These are phyloP conservation scores for Triticum turgidum DNA, from an alignment of 176 grass and related monocot species.

Conservation along the genomic window DNA sequence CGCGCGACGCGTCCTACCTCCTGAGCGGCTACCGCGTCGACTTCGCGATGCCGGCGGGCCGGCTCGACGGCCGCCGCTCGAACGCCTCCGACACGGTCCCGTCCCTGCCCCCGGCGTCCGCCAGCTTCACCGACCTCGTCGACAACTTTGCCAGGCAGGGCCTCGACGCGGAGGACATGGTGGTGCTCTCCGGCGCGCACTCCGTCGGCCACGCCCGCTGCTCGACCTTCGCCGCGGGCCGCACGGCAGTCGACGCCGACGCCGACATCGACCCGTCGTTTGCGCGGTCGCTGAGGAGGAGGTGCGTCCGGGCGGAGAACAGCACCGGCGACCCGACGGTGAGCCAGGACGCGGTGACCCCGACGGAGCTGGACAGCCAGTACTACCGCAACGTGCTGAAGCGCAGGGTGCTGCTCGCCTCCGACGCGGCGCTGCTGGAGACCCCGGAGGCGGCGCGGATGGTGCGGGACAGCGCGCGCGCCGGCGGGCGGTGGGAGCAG, in stretches of 20 bases:
- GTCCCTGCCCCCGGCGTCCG: conserved; percentile 7
- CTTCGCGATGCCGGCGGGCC: conserved; percentile 33
- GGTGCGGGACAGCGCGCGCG: conserved; percentile 15
- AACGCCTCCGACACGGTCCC: background rate
- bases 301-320: background rate
- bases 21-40: conserved; percentile 1
- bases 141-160: conserved; percentile 16
- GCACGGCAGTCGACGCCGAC: background rate
- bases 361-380: conserved; percentile 34
- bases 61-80: conserved; percentile 41
- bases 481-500: conserved; percentile 20
- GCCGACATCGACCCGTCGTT: conserved; percentile 6
- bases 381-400: conserved; percentile 47
- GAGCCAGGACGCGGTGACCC: conserved; percentile 9
- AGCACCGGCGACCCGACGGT: conserved; percentile 14
- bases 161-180: conserved; percentile 42
- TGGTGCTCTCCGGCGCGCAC: conserved; percentile 66
- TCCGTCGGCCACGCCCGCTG: conserved; percentile 53
- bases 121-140: conserved; percentile 7
- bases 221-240: conserved; percentile 13
- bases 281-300: background rate
- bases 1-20: conserved; percentile 46
- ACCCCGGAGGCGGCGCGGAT: background rate
- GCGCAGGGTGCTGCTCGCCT: conserved; percentile 35
- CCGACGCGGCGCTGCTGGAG: conserved; percentile 35